Percentiles rank a stretch among this genome's conserved stretches.
phyloP scores from a whole-genome alignment of 208 protist species.

The Leishmania martiniquensis region DNA sequence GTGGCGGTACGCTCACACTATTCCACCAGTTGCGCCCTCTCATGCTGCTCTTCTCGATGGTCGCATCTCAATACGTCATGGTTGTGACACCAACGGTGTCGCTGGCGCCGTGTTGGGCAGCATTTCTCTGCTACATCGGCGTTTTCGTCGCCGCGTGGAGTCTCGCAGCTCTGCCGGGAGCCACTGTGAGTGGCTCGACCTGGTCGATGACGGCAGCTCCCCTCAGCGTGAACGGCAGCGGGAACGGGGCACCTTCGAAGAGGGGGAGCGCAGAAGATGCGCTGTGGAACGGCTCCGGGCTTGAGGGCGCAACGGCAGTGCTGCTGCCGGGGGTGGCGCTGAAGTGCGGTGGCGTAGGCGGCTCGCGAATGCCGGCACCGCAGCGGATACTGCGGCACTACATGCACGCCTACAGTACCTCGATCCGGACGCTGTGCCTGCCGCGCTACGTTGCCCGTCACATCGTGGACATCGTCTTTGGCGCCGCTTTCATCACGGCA shows the following conservation, averaged over 20 bases:
- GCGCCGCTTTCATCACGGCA: slow-evolving; percentile 87
- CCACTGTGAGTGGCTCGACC: not conserved
- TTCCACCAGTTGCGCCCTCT: slow-evolving; percentile 14
- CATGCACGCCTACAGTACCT: slow-evolving; percentile 2
- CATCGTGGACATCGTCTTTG: slow-evolving; percentile 78
- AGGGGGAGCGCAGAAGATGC: not conserved
- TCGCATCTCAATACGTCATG: slow-evolving; percentile 10
- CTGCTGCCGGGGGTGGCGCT: not conserved
- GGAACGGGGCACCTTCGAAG: not conserved
- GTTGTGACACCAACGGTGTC: slow-evolving; percentile 6
- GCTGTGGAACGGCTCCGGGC: not conserved
- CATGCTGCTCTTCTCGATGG: slow-evolving; percentile 12
- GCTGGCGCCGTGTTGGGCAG: slow-evolving; percentile 12
- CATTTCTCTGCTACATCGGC: slow-evolving; percentile 5
- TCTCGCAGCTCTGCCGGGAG: not conserved
- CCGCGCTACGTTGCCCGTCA: slow-evolving; percentile 39
- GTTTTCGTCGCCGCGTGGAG: slow-evolving; percentile 2
- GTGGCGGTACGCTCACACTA: slow-evolving; percentile 8
- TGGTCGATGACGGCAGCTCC: too few species aligned
- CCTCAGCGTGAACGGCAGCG: not conserved
- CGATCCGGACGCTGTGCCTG: slow-evolving; percentile 6
- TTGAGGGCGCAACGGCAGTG: not conserved
- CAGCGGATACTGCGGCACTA: not conserved
- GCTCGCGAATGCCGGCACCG: not conserved
- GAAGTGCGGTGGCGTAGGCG: too few species aligned